These are phyloP conservation scores for Stromatinia cepivora DNA, from an alignment of 2,329 filamentous ascomycete genomes.

Conservation along the genomic window DNA sequence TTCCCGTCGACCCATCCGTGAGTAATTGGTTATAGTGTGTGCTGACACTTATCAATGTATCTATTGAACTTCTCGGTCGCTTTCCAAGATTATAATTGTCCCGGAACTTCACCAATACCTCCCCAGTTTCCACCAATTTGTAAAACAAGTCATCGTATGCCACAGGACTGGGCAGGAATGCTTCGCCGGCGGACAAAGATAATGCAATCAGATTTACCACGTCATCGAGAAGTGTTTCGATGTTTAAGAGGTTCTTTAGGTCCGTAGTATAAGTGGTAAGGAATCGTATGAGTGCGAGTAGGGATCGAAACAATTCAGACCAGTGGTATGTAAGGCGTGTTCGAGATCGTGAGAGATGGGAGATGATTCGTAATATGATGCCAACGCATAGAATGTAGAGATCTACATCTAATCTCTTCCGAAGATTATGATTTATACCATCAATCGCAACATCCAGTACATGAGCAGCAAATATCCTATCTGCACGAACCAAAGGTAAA, in stretches of 20 bases:
- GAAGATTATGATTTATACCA: constrained; percentile 90
- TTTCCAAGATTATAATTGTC: constrained; percentile 67
- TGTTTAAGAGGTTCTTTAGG: constrained; percentile 65
- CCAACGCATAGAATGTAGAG: constrained; percentile 82
- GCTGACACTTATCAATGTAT: constrained; percentile 78
- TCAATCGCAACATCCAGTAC: constrained; percentile 88
- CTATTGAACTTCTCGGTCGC: constrained; percentile 69
- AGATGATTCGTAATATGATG: constrained; percentile 78
- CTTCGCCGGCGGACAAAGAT: constrained; percentile 81
- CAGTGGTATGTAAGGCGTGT: constrained; percentile 88
- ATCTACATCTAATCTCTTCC: constrained; percentile 77
- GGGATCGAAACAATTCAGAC: constrained; percentile 88
- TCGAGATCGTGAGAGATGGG: constrained; percentile 78
- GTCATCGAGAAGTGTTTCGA: constrained; percentile 72
- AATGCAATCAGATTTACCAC: constrained; percentile 82
- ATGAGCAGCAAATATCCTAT: constrained; percentile 71
- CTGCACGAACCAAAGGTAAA: constrained; percentile 70
- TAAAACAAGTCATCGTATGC: constrained; percentile 98
- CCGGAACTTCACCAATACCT: constrained; percentile 78
- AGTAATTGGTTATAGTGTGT: constrained; percentile 86
- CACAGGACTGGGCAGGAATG: constrained; percentile 82
- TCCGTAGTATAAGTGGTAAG: constrained; percentile 83
- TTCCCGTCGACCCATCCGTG: constrained; percentile 53
- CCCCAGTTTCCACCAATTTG: constrained; percentile 91
- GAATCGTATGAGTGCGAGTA: constrained; percentile 87